Evolutionary conservation across 805 yeast genomes (phyloP).

Genomic region (Barnettozyma salicaria): DNA sequence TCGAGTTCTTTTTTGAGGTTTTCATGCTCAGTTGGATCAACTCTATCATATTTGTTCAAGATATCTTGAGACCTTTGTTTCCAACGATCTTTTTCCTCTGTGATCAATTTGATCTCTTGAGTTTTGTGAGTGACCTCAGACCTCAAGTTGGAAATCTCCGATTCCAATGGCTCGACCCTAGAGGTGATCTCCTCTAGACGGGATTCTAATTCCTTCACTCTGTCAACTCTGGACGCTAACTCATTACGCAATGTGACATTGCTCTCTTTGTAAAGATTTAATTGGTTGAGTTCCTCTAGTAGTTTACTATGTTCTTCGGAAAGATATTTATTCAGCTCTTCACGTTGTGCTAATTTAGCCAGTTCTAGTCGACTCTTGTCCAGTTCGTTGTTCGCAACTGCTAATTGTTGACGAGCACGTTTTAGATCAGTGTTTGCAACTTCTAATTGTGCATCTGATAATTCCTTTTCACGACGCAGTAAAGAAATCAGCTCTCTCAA

Average conservation of each 20-base stretch:
- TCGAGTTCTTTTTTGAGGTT: constrained; percentile 29
- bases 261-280: constrained; percentile 62
- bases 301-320: constrained; percentile 39
- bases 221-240: constrained; percentile 28
- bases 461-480: constrained; percentile 71
- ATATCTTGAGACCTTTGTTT: constrained; percentile 45
- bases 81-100: constrained; percentile 56
- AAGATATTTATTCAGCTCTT: constrained; percentile 19
- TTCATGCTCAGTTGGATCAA: constrained; percentile 43
- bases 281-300: constrained; percentile 49
- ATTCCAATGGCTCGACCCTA: constrained; percentile 41
- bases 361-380: constrained; percentile 46
- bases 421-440: constrained; percentile 47
- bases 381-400: constrained; percentile 43
- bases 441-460: constrained; percentile 54
- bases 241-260: constrained; percentile 58
- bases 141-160: constrained; percentile 31
- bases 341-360: constrained; percentile 32
- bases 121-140: constrained; percentile 43
- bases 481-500: constrained; percentile 51
- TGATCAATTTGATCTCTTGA: constrained; percentile 40
- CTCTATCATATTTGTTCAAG: constrained; percentile 38
- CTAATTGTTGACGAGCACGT: constrained; percentile 45
- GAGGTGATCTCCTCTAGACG: constrained; percentile 29
- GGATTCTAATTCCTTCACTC: constrained; percentile 35